Conservation (phyloP, 2,329 filamentous ascomycete genomes). For the Fusarium agapanthi region DNA sequence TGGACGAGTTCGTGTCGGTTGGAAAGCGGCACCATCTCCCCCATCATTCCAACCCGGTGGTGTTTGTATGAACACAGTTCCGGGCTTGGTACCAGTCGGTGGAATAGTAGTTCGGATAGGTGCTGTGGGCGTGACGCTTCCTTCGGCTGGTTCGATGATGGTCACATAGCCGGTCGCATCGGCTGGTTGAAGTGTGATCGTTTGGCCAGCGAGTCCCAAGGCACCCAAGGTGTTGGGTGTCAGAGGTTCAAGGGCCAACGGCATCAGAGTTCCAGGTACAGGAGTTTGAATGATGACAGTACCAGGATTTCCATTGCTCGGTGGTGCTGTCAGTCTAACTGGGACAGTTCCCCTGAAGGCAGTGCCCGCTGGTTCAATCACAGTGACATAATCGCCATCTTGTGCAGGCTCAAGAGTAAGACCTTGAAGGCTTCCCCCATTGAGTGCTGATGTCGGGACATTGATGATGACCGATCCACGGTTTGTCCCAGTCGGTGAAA, state of each 20-base stretch:
- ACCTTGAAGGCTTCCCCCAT: neutral
- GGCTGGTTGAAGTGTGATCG: conserved; percentile 22
- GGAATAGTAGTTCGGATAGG: conserved; percentile 28
- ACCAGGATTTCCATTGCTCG: conserved; percentile 16
- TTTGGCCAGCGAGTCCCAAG: conserved; percentile 1
- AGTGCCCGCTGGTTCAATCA: conserved; percentile 19
- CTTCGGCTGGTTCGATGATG: conserved; percentile 30
- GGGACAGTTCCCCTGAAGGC: neutral
- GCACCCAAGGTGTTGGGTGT: neutral
- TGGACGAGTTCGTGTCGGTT: neutral
- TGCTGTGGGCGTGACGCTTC: conserved; percentile 8
- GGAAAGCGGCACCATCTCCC: neutral
- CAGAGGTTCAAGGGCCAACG: neutral
- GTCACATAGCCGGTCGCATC: conserved; percentile 26
- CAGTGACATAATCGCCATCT: conserved; percentile 22
- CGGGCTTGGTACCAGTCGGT: conserved; percentile 31
- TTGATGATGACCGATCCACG: conserved; percentile 34
- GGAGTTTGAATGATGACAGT: conserved; percentile 38
- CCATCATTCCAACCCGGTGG: neutral
- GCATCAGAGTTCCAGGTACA: neutral
- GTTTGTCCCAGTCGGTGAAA: conserved; percentile 26
- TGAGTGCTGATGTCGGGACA: neutral
- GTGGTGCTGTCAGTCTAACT: conserved; percentile 16
- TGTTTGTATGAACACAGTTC: conserved; percentile 35
- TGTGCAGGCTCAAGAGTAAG: conserved; percentile 17